Conservation (phyloP, 2,329 filamentous ascomycete species). For the Calonectria hawksworthii region DNA sequence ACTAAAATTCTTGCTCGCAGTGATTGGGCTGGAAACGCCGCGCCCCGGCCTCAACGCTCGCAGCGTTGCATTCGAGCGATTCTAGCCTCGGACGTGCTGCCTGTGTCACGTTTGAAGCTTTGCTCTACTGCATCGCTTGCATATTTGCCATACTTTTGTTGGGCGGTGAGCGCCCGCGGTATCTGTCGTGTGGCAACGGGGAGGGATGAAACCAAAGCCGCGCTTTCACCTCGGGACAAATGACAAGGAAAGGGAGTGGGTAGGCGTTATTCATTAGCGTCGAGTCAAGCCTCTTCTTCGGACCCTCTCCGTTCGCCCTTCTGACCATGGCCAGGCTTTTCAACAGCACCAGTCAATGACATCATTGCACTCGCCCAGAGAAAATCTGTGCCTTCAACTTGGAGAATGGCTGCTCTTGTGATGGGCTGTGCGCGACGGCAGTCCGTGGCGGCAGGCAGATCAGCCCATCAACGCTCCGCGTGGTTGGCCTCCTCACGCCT, state of each 20-base stretch:
- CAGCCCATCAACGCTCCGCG: constrained; percentile 3
- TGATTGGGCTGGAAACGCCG: constrained; percentile 4
- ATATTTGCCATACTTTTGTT: not conserved
- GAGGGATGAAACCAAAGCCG: not conserved
- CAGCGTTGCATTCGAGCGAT: not conserved
- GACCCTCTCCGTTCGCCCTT: not conserved
- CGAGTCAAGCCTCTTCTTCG: not conserved
- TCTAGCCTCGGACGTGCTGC: not conserved
- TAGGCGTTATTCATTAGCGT: not conserved
- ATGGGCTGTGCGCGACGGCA: not conserved
- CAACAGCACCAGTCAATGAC: not conserved
- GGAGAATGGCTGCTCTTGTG: constrained; percentile 1
- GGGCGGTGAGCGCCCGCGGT: not conserved
- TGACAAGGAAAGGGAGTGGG: not conserved
- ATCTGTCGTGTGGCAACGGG: not conserved
- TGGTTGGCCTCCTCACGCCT: not conserved
- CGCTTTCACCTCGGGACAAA: not conserved
- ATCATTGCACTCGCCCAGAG: not conserved
- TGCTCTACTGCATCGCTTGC: not conserved
- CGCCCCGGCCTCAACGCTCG: not conserved
- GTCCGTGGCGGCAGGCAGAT: constrained; percentile 3
- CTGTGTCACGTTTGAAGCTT: not conserved
- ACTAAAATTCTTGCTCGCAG: not conserved
- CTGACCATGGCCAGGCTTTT: not conserved
- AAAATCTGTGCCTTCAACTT: not conserved